A percentile compares a stretch with the other conserved stretches of the same genome.
phyloP scores from a whole-genome alignment of 1,284 basidiomycete genomes.

The Marasmius oreades region DNA sequence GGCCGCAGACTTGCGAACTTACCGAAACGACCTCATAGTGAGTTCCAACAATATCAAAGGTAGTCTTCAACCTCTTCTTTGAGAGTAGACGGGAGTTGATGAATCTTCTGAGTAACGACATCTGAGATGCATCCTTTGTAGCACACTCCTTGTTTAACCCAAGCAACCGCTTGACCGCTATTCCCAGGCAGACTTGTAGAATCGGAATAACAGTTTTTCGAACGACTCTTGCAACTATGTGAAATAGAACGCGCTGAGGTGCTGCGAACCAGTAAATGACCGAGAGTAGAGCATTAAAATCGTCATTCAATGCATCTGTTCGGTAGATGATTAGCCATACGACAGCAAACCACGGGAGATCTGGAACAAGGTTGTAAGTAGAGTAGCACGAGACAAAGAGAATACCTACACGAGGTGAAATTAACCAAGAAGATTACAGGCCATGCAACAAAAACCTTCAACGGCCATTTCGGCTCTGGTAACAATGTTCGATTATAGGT shows the following conservation, averaged over 20 bases:
- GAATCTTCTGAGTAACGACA: conserved; percentile 32
- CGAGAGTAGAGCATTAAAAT: conserved; percentile 32
- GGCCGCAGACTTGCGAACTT: conserved; percentile 6
- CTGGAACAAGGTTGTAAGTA: conserved; percentile 16
- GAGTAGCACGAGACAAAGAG: not conserved
- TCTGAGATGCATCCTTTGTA: conserved; percentile 26
- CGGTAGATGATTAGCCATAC: conserved; percentile 37
- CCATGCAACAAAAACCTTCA: conserved; percentile 35
- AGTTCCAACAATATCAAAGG: conserved; percentile 38
- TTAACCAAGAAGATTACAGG: conserved; percentile 34
- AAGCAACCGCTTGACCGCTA: conserved; percentile 37
- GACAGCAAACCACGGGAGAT: conserved; percentile 39
- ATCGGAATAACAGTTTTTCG: conserved; percentile 36
- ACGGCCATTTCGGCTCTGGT: conserved; percentile 27
- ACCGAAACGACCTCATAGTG: conserved; percentile 43
- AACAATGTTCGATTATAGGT: conserved; percentile 37
- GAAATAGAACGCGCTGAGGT: conserved; percentile 36
- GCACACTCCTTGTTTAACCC: conserved; percentile 33
- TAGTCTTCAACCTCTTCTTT: conserved; percentile 29
- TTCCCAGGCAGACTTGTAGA: conserved; percentile 34
- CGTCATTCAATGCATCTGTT: conserved; percentile 20
- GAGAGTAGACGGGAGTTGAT: conserved; percentile 36
- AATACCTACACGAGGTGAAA: conserved; percentile 15
- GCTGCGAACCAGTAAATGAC: conserved; percentile 43
- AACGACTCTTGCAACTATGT: conserved; percentile 35